Evolutionary conservation across 2,329 filamentous ascomycete species (phyloP).

Genomic region (Trichoderma koningiopsis): DNA sequence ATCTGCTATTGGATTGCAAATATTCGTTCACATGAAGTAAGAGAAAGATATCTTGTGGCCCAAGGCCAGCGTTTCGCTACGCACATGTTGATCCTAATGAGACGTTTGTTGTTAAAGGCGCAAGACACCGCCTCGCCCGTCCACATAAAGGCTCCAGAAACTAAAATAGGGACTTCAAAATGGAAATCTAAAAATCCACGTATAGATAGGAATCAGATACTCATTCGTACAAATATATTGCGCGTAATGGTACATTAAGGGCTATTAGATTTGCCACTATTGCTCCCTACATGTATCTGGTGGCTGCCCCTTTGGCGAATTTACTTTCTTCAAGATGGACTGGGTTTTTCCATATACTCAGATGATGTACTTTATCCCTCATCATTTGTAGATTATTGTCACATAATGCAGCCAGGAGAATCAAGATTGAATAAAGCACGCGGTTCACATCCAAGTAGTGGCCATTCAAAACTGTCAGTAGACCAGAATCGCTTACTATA

Average conservation of each 20-base stretch:
- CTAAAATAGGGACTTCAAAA: background rate
- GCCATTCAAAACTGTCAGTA: background rate
- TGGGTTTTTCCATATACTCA: background rate
- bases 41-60: background rate
- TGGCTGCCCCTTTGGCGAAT: background rate
- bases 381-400: background rate
- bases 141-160: background rate
- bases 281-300: background rate
- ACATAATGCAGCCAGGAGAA: too few relatives aligned
- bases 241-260: background rate
- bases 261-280: background rate
- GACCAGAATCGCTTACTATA: background rate
- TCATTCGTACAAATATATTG: background rate
- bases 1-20: background rate
- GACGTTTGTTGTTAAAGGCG: background rate
- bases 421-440: background rate
- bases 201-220: background rate
- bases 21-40: background rate
- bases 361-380: background rate
- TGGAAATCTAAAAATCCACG: background rate
- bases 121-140: background rate
- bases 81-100: background rate
- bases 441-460: background rate
- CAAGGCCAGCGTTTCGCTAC: background rate
- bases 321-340: background rate